phyloP scores from a whole-genome alignment of 345 rosid species.

The Moricandia moricandioides region DNA sequence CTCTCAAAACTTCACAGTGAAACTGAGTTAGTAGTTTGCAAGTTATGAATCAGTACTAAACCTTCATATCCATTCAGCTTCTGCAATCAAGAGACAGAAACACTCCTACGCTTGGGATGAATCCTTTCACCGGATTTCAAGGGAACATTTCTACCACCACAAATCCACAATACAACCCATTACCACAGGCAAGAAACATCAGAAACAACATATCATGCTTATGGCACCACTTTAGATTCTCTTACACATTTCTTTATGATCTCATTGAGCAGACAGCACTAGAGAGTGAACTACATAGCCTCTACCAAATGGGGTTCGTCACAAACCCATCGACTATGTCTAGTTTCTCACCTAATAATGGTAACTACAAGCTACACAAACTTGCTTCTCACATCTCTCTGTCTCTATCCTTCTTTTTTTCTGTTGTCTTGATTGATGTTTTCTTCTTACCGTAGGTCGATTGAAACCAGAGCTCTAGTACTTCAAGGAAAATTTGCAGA shows the following conservation, averaged over 20 bases:
- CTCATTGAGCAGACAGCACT: conserved; percentile 44
- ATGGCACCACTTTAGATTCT: neutral
- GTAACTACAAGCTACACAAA: conserved; percentile 34
- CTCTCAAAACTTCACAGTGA: neutral
- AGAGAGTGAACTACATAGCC: conserved; percentile 69
- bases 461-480: conserved; percentile 69
- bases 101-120: conserved; percentile 48
- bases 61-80: conserved; percentile 40
- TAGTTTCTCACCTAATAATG: conserved; percentile 57
- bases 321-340: conserved; percentile 54
- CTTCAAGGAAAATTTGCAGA: conserved; percentile 12
- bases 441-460: conserved; percentile 36
- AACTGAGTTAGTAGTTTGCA: neutral
- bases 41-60: conserved; percentile 20
- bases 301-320: conserved; percentile 73
- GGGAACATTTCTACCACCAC: conserved; percentile 50
- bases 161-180: conserved; percentile 52
- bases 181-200: conserved; percentile 52
- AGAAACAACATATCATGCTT: neutral
- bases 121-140: conserved; percentile 46
- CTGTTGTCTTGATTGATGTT: neutral
- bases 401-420: neutral
- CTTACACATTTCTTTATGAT: neutral
- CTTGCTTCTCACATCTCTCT: neutral
- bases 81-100: conserved; percentile 56